A percentile compares a stretch with the other conserved stretches of the same genome.
These are phyloP conservation scores for Epichloe coenophiala DNA, from an alignment of 2,329 filamentous ascomycete species.

Conservation along the genomic window DNA sequence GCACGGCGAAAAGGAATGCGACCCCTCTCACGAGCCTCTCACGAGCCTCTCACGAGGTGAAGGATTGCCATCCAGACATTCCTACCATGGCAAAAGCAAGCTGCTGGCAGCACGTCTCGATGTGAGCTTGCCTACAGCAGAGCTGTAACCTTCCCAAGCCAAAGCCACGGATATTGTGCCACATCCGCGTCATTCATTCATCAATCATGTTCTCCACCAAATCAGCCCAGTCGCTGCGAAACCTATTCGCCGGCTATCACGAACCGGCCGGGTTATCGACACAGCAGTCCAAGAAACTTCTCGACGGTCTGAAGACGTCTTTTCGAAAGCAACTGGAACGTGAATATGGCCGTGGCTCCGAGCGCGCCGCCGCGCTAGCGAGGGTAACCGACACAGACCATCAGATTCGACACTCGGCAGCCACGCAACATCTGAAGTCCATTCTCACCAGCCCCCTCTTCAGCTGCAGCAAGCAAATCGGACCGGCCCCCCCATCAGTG, in stretches of 20 bases:
- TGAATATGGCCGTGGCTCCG: conserved; percentile 35
- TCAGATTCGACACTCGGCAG: conserved; percentile 23
- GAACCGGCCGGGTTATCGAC: conserved; percentile 37
- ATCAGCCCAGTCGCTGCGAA: conserved; percentile 22
- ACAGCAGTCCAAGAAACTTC: conserved; percentile 39
- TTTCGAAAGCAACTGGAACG: conserved; percentile 44
- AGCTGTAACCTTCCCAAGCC: not conserved
- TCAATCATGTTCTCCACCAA: conserved; percentile 24
- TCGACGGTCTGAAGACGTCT: conserved; percentile 41
- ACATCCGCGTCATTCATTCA: not conserved
- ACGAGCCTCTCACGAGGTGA: no score
- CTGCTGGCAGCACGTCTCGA: conserved; percentile 1
- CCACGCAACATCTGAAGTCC: conserved; percentile 35
- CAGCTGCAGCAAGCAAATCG: conserved; percentile 18
- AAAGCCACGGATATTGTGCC: not conserved
- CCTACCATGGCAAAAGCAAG: not conserved
- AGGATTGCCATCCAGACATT: not conserved
- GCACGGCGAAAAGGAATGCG: no score
- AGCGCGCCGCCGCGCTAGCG: conserved; percentile 10
- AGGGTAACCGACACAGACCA: conserved; percentile 9
- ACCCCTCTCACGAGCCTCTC: no score
- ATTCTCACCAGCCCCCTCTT: conserved; percentile 49
- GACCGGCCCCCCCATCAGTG: conserved; percentile 6
- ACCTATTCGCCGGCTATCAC: conserved; percentile 30
- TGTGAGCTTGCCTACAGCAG: conserved; percentile 7